Base-by-base conservation (phyloP, 2,329 filamentous ascomycete species). In the Ophiostoma montium region DNA sequence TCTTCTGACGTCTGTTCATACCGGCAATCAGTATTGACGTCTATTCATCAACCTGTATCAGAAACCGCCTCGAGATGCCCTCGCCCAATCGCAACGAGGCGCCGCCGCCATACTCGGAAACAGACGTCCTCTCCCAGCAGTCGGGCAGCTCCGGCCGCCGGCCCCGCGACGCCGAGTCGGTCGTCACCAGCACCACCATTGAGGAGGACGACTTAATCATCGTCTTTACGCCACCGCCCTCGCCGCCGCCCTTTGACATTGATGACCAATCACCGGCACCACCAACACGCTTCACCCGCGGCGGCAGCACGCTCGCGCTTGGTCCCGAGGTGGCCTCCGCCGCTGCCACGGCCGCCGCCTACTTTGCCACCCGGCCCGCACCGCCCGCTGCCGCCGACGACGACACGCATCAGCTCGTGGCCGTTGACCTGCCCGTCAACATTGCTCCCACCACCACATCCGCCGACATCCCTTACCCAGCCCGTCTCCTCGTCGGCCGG, bases 71-170 rank as follows among this genome's bases (percentile, higher is more conserved):
- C 23, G 11, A 15, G 5, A 42, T 42, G 39, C 8, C 5, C 23
- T 31, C 10, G 7, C 39, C 23, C 4, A 27, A 5, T 4, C 23
- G 21, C 12, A 23, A 15, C 30, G 39, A 42, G 23, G 39, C 74
- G 18, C 75, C 74, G 38, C 74, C 74, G 5, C 75, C 76, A 6
- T 79, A 79, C 56, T 70, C 70, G 35, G 74, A 76, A 59, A 76
- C 71, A 15, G 75, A 78, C 58, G 68, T 74, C 35, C 74, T 70
- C 62, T 75, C 72, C 13, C 64, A 58, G 46, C 31, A 35, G 7
- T 30, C 41, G 23, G 23, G 23, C 23, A 27, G 23, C 43, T 48
- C 44, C 68, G 1, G 64, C 67, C 9, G 57, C 61, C 12, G 67
- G 32, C 12, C 27, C 13, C 12, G 44, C 46, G 1, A 31, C 36